Conservation (phyloP, 1,284 basidiomycete genomes). For the Austropuccinia psidii region DNA sequence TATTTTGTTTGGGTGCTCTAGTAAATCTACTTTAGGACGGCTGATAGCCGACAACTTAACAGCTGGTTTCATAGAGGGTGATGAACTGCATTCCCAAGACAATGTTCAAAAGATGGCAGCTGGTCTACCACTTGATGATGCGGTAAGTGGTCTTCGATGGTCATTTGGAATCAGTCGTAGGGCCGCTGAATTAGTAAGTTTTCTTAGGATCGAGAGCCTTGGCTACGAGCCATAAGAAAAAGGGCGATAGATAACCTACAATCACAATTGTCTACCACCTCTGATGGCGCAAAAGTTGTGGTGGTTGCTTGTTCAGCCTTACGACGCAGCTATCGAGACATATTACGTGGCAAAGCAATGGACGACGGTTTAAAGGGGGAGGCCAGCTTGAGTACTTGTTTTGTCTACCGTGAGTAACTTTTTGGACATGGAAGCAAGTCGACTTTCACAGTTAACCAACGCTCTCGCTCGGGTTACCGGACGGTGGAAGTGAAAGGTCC, state of each 20-base stretch:
- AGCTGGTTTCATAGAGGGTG: constrained; percentile 44
- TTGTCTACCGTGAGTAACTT: constrained; percentile 20
- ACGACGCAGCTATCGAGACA: constrained; percentile 42
- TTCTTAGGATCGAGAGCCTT: constrained; percentile 42
- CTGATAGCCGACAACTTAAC: constrained; percentile 38
- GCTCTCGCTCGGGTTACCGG: too few relatives aligned
- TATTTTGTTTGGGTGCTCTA: constrained; percentile 39
- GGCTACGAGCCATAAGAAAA: constrained; percentile 41
- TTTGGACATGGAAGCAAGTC: too few relatives aligned
- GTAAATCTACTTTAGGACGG: constrained; percentile 42
- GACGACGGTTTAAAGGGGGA: too few relatives aligned
- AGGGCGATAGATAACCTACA: constrained; percentile 38
- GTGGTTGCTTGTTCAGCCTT: constrained; percentile 45
- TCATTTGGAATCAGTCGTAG: too few relatives aligned
- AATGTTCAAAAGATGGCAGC: constrained; percentile 45
- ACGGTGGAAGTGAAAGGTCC: constrained; percentile 3
- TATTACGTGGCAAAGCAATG: constrained; percentile 38
- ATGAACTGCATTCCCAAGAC: constrained; percentile 42
- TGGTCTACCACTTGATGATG: constrained; percentile 42
- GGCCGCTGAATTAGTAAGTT: background rate
- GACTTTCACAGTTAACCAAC: too few relatives aligned
- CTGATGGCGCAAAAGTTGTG: background rate
- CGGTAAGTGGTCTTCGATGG: background rate
- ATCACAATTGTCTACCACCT: background rate
- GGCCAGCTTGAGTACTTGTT: background rate